Base-by-base conservation (phyloP, 192 early-diverging fungal genomes). In the Lobosporangium transversale region DNA sequence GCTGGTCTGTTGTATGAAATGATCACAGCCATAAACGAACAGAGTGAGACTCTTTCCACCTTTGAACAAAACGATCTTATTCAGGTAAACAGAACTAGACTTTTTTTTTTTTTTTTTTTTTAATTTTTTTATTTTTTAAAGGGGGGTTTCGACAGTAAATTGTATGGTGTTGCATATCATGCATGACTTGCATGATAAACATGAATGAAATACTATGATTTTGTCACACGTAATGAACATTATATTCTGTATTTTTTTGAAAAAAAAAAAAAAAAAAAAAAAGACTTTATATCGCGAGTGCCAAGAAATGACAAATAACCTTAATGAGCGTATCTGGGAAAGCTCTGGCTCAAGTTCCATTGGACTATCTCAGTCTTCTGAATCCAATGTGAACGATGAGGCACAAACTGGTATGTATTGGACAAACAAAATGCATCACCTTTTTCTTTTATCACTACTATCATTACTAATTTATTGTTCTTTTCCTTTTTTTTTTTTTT, bases 221-320 rank as follows among this genome's bases (percentile, higher is more conserved):
- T 20, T 57, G 21, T 42, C 21, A 36, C 21, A 18, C 42, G n/a
- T 42, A 32, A 20, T 20, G 14, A 29, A 53, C 7, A 10, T 47
- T 12, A 30, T 47, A 2, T 37, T n/a, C n/a, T n/a, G n/a, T n/a
- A n/a, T n/a, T n/a, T n/a, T n/a, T n/a, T n/a, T n/a, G n/a, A n/a
- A n/a, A n/a, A n/a, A n/a, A n/a, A n/a, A n/a, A n/a, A n/a, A n/a
- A n/a, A n/a, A n/a, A n/a, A n/a, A n/a, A n/a, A n/a, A n/a, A 18
- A 62, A 76, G 73, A 62, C 73, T 0, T 36, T 76, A 2, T 33
- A 44, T 8, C 58, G 32, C 15, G 64, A 76, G 23, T 76, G 73
- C 48, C 73, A 76, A 52, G 73, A 56, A 37, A 76, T 76, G 58
- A 30, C 73, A 9, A 59, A 62, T 14, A 67, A 62, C n/a, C 64